Percentiles rank a stretch among this genome's conserved stretches.
phyloP scores from a whole-genome alignment of 2,329 filamentous ascomycete genomes.

The Cylindrodendrum hubeiense region DNA sequence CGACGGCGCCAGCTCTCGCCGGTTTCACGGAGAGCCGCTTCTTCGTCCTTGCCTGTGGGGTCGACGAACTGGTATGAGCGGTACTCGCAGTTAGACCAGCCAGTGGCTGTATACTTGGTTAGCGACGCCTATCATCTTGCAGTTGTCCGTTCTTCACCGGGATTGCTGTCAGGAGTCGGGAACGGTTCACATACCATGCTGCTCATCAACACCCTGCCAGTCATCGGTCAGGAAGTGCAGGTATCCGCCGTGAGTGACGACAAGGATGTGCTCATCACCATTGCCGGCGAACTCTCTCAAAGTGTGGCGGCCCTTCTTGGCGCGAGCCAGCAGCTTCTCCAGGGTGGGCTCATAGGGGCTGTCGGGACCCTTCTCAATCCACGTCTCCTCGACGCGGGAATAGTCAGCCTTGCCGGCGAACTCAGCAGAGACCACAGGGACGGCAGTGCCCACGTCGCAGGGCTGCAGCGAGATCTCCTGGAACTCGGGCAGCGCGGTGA shows the following conservation, averaged over 20 bases:
- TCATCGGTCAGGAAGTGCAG: constrained; percentile 89
- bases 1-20: constrained; percentile 60
- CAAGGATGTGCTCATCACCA: constrained; percentile 73
- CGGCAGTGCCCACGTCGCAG: constrained; percentile 79
- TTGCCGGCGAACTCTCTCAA: constrained; percentile 63
- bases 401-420: constrained; percentile 76
- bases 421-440: constrained; percentile 67
- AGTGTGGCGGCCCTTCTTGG: constrained; percentile 70
- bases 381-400: constrained; percentile 70
- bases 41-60: constrained; percentile 60
- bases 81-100: constrained; percentile 80
- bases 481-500: constrained; percentile 78
- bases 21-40: constrained; percentile 63
- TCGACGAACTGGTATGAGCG: constrained; percentile 76
- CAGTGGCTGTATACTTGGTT: constrained; percentile 66
- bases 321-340: constrained; percentile 69
- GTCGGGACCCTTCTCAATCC: constrained; percentile 74
- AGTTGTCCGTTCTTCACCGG: not conserved
- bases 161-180: not conserved
- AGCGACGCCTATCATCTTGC: constrained; percentile 7
- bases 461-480: constrained; percentile 83
- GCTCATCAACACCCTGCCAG: constrained; percentile 71
- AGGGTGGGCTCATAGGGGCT: constrained; percentile 61
- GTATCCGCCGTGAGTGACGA: constrained; percentile 87
- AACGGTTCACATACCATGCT: constrained; percentile 51